These are phyloP conservation scores for Botryotinia calthae DNA, from an alignment of 2,329 filamentous ascomycete genomes.

Conservation along the genomic window DNA sequence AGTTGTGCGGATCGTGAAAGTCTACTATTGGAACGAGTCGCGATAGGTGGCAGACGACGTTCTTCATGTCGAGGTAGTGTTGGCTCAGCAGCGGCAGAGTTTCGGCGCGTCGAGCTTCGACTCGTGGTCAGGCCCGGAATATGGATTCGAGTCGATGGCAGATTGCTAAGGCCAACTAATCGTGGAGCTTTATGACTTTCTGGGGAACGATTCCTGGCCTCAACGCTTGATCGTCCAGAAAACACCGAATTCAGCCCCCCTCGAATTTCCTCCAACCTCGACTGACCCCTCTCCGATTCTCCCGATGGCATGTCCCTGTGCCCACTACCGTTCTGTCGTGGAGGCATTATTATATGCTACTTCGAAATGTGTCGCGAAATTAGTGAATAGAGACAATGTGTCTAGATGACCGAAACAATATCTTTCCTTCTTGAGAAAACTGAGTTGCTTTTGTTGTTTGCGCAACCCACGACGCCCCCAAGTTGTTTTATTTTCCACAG, in stretches of 20 bases:
- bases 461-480: conserved; percentile 29
- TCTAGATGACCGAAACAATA: conserved; percentile 20
- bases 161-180: conserved; percentile 39
- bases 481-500: conserved; percentile 10
- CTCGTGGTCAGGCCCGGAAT: conserved; percentile 42
- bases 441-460: conserved; percentile 25
- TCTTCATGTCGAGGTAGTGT: conserved; percentile 7
- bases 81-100: conserved; percentile 16
- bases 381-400: conserved; percentile 16
- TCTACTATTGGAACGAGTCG: conserved; percentile 25
- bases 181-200: conserved; percentile 50
- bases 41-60: conserved; percentile 17
- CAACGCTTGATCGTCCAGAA: conserved; percentile 33
- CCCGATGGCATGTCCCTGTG: conserved; percentile 25
- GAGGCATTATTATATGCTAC: conserved; percentile 29
- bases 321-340: conserved; percentile 20
- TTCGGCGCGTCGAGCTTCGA: conserved; percentile 40
- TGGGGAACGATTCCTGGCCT: conserved; percentile 25
- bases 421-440: conserved; percentile 15
- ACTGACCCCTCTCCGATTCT: conserved; percentile 23
- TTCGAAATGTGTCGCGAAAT: conserved; percentile 22
- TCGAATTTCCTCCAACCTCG: conserved; percentile 32
- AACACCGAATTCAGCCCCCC: conserved; percentile 33
- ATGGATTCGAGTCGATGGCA: conserved; percentile 45
- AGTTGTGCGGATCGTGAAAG: conserved; percentile 22